Percentiles rank a stretch among this genome's conserved stretches.
Evolutionary conservation across 352 stramenopile genomes (phyloP).

Genomic region (Globisporangium cystogenes): DNA sequence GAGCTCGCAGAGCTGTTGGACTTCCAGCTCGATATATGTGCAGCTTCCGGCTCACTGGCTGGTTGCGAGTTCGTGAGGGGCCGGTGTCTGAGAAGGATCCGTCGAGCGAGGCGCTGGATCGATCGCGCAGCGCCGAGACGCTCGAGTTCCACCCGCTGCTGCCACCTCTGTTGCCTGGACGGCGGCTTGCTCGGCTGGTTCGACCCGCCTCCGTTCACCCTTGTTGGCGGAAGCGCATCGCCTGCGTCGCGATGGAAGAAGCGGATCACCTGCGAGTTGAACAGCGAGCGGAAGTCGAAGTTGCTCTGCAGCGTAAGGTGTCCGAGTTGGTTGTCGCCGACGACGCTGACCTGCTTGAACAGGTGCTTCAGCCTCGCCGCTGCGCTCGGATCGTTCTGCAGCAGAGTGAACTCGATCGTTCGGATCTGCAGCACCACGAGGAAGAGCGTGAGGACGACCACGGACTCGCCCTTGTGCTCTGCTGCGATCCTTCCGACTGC

Average conservation of each 20-base stretch:
- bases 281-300: slow-evolving; percentile 45
- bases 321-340: slow-evolving; percentile 56
- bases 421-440: slow-evolving; percentile 46
- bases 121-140: neutral
- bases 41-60: neutral
- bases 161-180: slow-evolving; percentile 2
- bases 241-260: slow-evolving; percentile 16
- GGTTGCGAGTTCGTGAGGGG: no score
- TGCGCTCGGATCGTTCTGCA: slow-evolving; percentile 8
- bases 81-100: neutral
- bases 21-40: neutral
- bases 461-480: neutral
- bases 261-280: slow-evolving; percentile 24
- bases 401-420: slow-evolving; percentile 47
- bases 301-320: slow-evolving; percentile 43
- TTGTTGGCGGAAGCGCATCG: neutral
- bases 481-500: neutral
- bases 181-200: neutral
- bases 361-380: slow-evolving; percentile 31
- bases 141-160: slow-evolving; percentile 5
- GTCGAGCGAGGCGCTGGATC: slow-evolving; percentile 20
- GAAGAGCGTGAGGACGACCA: slow-evolving; percentile 26
- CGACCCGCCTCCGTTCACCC: neutral
- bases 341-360: slow-evolving; percentile 46
- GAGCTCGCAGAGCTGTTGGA: neutral